These are phyloP conservation scores for Fomitopsis pinicola DNA, from an alignment of 1,284 basidiomycete species.

Conservation along the genomic window DNA sequence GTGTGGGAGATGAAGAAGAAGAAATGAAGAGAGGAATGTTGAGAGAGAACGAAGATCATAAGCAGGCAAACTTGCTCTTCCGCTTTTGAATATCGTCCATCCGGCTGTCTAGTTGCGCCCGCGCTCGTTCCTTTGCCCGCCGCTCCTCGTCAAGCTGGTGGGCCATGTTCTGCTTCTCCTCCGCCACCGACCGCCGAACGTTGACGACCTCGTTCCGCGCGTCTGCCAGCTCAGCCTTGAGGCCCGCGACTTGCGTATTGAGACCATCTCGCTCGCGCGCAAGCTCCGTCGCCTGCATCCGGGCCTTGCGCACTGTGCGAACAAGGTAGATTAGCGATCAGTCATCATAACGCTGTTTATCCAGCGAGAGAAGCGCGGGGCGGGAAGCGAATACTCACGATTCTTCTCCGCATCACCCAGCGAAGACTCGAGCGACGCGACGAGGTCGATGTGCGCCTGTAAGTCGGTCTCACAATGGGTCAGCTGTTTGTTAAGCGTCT, in stretches of 20 bases:
- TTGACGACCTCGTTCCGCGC: slow-evolving; percentile 74
- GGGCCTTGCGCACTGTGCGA: slow-evolving; percentile 76
- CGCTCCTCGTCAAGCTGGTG: slow-evolving; percentile 79
- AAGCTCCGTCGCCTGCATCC: slow-evolving; percentile 85
- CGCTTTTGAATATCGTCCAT: slow-evolving; percentile 80
- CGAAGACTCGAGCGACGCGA: slow-evolving; percentile 76
- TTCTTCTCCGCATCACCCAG: slow-evolving; percentile 89
- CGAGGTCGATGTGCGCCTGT: slow-evolving; percentile 89
- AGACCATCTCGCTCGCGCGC: slow-evolving; percentile 79
- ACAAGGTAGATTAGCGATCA: slow-evolving; percentile 16
- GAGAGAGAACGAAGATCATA: slow-evolving; percentile 36
- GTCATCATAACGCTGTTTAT: slow-evolving; percentile 5
- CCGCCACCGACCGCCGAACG: slow-evolving; percentile 74
- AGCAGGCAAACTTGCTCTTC: slow-evolving; percentile 83
- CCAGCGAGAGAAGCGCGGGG: slow-evolving; percentile 6
- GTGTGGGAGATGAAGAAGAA: neutral
- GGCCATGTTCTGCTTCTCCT: slow-evolving; percentile 83
- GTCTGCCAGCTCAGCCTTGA: slow-evolving; percentile 69
- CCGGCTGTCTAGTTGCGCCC: slow-evolving; percentile 77
- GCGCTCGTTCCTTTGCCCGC: slow-evolving; percentile 75
- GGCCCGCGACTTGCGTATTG: slow-evolving; percentile 54
- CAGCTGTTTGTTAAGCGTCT: slow-evolving; percentile 88
- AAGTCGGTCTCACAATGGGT: slow-evolving; percentile 88
- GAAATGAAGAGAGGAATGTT: neutral
- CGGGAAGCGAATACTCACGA: slow-evolving; percentile 45